Evolutionary conservation across 2,329 filamentous ascomycete genomes (phyloP), one percentile per base, ranked within the genome.

Genomic region (Teratosphaeriaceae sp.): DNA sequence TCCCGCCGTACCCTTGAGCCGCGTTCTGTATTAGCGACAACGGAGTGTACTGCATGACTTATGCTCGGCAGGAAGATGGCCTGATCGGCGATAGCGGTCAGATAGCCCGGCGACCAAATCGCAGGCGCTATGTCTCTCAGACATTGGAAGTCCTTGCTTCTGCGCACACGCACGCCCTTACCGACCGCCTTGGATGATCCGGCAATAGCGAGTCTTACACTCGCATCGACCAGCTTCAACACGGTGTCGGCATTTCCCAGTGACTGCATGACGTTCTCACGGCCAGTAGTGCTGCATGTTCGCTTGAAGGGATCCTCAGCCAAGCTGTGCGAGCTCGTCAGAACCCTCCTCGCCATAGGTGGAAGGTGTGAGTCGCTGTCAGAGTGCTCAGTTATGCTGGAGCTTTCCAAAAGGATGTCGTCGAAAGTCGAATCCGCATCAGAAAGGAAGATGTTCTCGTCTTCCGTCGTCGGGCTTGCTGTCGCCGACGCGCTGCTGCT

Each of bases 61-160:
- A 71, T 57, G 0, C 60, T 65, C 3, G 67, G 65, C n/a, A 65
- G 19, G 15, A 69, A 55, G 12, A 60, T 52, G 15, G 62, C 56
- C 45, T 65, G 57, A 7, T 34, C 23, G 5, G 46, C 42, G 5
- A 54, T 9, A 27, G 66, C 62, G 15, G 44, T 43, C 15, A 65
- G 47, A 46, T 66, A 65, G 5, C 58, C 62, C 5, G 63, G 61
- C 36, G 58, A 61, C 63, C 64, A 73, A 21, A 71, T 34, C 3
- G 54, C 45, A 3, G 70, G 69, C 27, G 61, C 63, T 5, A 70
- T 40, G 27, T 64, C 57, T 27, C 61, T 54, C 3, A 73, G 56
- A 31, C 57, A 57, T 27, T 55, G 47, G 18, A 55, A 49, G 9
- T 61, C 61, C 12, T 61, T 61, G 19, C 51, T 64, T 21, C 58